phyloP scores from a whole-genome alignment of 371 early-diverging fungal species.

The Chytridium lagenaria region DNA sequence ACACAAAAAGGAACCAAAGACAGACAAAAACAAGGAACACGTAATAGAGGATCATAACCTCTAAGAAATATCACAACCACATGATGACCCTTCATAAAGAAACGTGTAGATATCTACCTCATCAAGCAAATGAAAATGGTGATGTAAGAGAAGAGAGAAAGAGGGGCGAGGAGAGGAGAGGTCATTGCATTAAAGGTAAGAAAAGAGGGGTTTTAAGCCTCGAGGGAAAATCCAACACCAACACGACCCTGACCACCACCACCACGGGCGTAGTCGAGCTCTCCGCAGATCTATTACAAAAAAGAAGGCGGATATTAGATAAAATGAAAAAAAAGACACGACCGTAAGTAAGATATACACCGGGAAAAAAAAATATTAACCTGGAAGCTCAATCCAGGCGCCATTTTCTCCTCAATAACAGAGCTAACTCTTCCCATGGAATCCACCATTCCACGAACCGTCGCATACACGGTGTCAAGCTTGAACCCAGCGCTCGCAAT shows the following conservation, averaged over 20 bases:
- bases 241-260: slow-evolving; percentile 48
- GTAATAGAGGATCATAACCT: too few relatives aligned
- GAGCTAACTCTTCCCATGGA: slow-evolving; percentile 86
- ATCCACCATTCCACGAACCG: slow-evolving; percentile 90
- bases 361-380: slow-evolving; percentile 42
- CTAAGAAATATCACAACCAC: too few relatives aligned
- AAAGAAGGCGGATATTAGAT: slow-evolving; percentile 10
- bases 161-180: too few relatives aligned
- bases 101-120: too few relatives aligned
- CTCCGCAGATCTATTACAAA: slow-evolving; percentile 70
- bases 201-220: slow-evolving; percentile 39
- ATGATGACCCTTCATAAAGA: too few relatives aligned
- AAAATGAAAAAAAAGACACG: slow-evolving; percentile 5
- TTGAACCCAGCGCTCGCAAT: slow-evolving; percentile 94
- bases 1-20: too few relatives aligned
- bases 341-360: not conserved
- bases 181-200: too few relatives aligned
- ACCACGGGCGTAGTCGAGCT: slow-evolving; percentile 93
- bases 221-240: slow-evolving; percentile 49
- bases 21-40: too few relatives aligned
- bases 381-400: slow-evolving; percentile 90
- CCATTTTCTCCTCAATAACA: slow-evolving; percentile 93
- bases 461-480: slow-evolving; percentile 91
- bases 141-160: too few relatives aligned
- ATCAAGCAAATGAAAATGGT: too few relatives aligned